These are phyloP conservation scores for Globisporangium megalacanthum DNA, from an alignment of 352 stramenopile species.

Conservation along the genomic window DNA sequence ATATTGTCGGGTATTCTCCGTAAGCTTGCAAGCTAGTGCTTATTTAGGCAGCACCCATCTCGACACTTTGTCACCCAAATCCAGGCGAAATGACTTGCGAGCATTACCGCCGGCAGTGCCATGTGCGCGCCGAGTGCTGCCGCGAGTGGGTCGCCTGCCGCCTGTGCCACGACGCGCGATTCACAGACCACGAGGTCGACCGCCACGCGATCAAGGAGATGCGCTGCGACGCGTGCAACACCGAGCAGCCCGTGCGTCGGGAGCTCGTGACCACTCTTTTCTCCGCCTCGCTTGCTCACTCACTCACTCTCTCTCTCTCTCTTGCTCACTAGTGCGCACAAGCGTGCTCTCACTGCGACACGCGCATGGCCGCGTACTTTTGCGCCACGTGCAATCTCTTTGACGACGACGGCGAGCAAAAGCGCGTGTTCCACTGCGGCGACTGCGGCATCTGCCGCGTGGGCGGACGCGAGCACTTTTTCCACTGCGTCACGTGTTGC, in stretches of 20 bases:
- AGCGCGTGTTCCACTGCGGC: slow-evolving; percentile 72
- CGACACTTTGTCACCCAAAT: not conserved
- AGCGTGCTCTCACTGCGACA: slow-evolving; percentile 37
- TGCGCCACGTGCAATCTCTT: slow-evolving; percentile 72
- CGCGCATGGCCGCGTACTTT: slow-evolving; percentile 57
- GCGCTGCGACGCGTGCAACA: slow-evolving; percentile 56
- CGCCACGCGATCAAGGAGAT: slow-evolving; percentile 67
- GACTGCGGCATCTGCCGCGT: slow-evolving; percentile 76
- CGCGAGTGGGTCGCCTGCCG: slow-evolving; percentile 66
- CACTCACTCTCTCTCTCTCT: not conserved
- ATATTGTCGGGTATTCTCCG: no score
- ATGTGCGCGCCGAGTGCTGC: slow-evolving; percentile 72
- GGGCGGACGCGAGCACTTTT: slow-evolving; percentile 72
- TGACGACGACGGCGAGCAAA: slow-evolving; percentile 49
- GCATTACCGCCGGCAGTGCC: slow-evolving; percentile 61
- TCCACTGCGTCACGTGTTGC: slow-evolving; percentile 73
- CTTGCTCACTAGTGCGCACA: slow-evolving; percentile 35
- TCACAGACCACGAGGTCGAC: slow-evolving; percentile 65
- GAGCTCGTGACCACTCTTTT: not conserved
- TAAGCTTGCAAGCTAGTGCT: no score
- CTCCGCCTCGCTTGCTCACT: no score
- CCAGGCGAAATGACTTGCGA: slow-evolving; percentile 21
- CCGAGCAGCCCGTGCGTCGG: slow-evolving; percentile 46
- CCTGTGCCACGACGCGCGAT: slow-evolving; percentile 59
- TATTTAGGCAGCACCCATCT: no score